Evolutionary conservation across 1,139 yeast genomes (phyloP).

Genomic region (Kodamaea plutei): DNA sequence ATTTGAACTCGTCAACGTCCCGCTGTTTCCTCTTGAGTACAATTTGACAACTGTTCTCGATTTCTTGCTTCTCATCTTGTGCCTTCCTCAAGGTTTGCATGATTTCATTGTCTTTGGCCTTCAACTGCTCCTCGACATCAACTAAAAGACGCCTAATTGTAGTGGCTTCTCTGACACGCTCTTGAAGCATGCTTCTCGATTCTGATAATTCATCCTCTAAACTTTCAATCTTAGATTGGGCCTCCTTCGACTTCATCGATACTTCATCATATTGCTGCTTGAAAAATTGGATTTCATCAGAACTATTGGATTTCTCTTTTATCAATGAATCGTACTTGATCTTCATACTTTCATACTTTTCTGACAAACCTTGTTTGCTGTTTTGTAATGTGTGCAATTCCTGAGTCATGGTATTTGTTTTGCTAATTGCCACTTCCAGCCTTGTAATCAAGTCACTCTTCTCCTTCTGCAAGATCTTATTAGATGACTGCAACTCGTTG

Average conservation of each 20-base stretch:
- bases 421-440: constrained; percentile 36
- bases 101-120: constrained; percentile 35
- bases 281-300: constrained; percentile 53
- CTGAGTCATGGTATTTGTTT: constrained; percentile 25
- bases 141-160: constrained; percentile 65
- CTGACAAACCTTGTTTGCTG: constrained; percentile 50
- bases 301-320: constrained; percentile 44
- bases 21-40: constrained; percentile 48
- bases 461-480: constrained; percentile 30
- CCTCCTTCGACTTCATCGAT: constrained; percentile 62
- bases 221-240: constrained; percentile 54
- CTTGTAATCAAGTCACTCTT: constrained; percentile 38
- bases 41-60: constrained; percentile 52
- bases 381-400: constrained; percentile 35
- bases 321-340: constrained; percentile 47
- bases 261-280: constrained; percentile 80
- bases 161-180: constrained; percentile 72
- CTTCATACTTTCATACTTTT: constrained; percentile 48
- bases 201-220: constrained; percentile 81
- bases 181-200: constrained; percentile 66
- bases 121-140: constrained; percentile 63
- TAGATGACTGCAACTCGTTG: constrained; percentile 37
- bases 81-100: constrained; percentile 27
- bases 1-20: constrained; percentile 44
- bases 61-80: constrained; percentile 55